These are phyloP conservation scores for Limnanthes douglasii DNA, from an alignment of 345 rosid genomes.

Conservation along the genomic window DNA sequence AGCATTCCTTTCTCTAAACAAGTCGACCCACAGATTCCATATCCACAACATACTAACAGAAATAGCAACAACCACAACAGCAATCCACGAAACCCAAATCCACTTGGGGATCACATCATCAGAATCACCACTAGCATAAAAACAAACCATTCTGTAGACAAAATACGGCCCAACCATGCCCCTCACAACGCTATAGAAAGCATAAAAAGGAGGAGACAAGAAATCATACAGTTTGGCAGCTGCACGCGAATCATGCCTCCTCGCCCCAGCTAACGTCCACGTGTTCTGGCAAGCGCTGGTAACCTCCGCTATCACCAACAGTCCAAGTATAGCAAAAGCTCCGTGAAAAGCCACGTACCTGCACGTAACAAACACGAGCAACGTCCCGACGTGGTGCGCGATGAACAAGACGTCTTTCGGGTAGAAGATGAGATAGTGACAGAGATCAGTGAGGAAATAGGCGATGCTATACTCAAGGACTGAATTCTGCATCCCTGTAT, in stretches of 20 bases:
- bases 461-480: conserved; percentile 76
- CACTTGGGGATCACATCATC: conserved; percentile 50
- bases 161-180: conserved; percentile 57
- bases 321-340: conserved; percentile 44
- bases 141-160: conserved; percentile 41
- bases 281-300: conserved; percentile 88
- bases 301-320: conserved; percentile 63
- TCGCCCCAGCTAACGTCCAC: conserved; percentile 63
- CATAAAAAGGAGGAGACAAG: conserved; percentile 63
- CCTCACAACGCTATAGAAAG: conserved; percentile 48
- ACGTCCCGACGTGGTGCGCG: conserved; percentile 74
- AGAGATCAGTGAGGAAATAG: conserved; percentile 62
- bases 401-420: conserved; percentile 80
- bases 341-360: conserved; percentile 60
- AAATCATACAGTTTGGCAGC: conserved; percentile 39
- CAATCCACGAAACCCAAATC: conserved; percentile 82
- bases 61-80: conserved; percentile 53
- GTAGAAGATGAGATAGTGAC: conserved; percentile 62
- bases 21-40: conserved; percentile 59
- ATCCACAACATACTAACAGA: conserved; percentile 74
- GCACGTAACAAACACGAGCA: conserved; percentile 80
- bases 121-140: conserved; percentile 37
- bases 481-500: conserved; percentile 31
- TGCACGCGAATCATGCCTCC: conserved; percentile 27
- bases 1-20: conserved; percentile 28